These are phyloP conservation scores for Pythium utonaiense DNA, from an alignment of 352 stramenopile species.

Conservation along the genomic window DNA sequence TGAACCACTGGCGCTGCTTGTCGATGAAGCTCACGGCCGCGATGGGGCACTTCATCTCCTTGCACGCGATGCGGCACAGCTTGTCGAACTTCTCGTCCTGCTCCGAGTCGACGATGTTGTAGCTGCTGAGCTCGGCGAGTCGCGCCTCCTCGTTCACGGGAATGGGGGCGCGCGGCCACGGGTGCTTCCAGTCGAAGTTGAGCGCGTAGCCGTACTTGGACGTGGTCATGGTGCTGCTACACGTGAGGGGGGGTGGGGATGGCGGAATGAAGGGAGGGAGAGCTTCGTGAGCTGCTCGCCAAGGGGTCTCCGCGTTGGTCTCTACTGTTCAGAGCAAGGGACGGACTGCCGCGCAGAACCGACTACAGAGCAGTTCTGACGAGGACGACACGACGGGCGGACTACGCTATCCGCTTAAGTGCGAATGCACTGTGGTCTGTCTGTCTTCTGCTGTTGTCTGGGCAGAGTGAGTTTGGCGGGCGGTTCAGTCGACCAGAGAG, in stretches of 20 bases:
- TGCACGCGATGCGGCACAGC: slow-evolving; percentile 83
- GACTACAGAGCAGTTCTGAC: too few species aligned
- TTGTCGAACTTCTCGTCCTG: slow-evolving; percentile 86
- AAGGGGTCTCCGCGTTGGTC: neutral
- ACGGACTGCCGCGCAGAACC: too few species aligned
- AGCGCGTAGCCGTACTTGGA: slow-evolving; percentile 73
- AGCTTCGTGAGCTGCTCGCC: neutral
- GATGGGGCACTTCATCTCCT: slow-evolving; percentile 88
- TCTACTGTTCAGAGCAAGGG: too few species aligned
- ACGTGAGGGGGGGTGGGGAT: too few species aligned
- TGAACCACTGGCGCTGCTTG: slow-evolving; percentile 87
- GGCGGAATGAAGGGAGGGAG: slow-evolving; percentile 7
- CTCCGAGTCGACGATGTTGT: slow-evolving; percentile 80
- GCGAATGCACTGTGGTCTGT: too few species aligned
- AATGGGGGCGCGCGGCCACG: slow-evolving; percentile 69
- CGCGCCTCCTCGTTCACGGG: slow-evolving; percentile 71
- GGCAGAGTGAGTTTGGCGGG: neutral
- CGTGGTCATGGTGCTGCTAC: slow-evolving; percentile 15
- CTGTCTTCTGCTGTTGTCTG: too few species aligned
- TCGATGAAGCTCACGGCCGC: slow-evolving; percentile 85
- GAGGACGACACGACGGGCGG: too few species aligned
- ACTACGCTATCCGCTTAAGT: neutral
- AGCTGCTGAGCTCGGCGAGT: slow-evolving; percentile 55
- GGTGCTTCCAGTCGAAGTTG: slow-evolving; percentile 85
- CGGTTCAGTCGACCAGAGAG: neutral